Percentiles rank a stretch among this genome's conserved stretches.
These are phyloP conservation scores for Penicillium steckii DNA, from an alignment of 495 filamentous ascomycete species.

Conservation along the genomic window DNA sequence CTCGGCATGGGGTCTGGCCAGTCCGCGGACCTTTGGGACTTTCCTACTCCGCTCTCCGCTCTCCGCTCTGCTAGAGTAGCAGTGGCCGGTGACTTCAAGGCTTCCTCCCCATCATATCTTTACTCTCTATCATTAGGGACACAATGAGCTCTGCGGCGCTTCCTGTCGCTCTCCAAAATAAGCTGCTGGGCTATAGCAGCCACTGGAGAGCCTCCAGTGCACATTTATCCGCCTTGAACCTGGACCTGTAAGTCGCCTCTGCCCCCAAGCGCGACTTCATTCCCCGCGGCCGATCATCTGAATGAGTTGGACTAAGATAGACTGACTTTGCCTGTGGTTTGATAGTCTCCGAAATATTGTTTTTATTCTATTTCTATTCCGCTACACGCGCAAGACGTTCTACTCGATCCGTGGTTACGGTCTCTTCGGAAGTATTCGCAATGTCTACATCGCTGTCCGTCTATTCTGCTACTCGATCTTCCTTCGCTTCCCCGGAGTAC, in stretches of 20 bases:
- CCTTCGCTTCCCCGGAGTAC: slow-evolving; percentile 79
- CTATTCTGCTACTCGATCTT: slow-evolving; percentile 81
- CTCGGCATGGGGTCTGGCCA: slow-evolving; percentile 12
- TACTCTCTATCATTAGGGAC: slow-evolving; percentile 9
- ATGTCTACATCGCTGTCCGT: slow-evolving; percentile 66
- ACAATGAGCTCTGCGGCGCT: slow-evolving; percentile 38
- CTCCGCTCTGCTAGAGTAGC: slow-evolving; percentile 3
- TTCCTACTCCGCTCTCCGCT: slow-evolving; percentile 10
- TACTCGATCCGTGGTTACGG: slow-evolving; percentile 88
- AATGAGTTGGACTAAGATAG: background rate
- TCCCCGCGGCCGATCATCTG: slow-evolving; percentile 13
- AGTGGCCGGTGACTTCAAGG: too few relatives aligned
- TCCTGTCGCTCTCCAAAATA: slow-evolving; percentile 42
- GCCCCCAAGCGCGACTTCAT: background rate
- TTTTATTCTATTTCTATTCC: slow-evolving; percentile 85
- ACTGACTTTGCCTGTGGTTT: background rate
- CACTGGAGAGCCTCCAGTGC: slow-evolving; percentile 46
- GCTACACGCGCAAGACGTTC: slow-evolving; percentile 77
- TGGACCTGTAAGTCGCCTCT: slow-evolving; percentile 71
- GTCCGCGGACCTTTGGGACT: slow-evolving; percentile 13
- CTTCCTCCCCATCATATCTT: slow-evolving; percentile 10
- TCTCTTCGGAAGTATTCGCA: slow-evolving; percentile 71
- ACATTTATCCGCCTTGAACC: slow-evolving; percentile 63
- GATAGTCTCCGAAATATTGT: slow-evolving; percentile 79
- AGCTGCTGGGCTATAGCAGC: slow-evolving; percentile 40